Base-by-base conservation (phyloP, 176 grass and related monocot genomes). In the Luzula sylvatica region DNA sequence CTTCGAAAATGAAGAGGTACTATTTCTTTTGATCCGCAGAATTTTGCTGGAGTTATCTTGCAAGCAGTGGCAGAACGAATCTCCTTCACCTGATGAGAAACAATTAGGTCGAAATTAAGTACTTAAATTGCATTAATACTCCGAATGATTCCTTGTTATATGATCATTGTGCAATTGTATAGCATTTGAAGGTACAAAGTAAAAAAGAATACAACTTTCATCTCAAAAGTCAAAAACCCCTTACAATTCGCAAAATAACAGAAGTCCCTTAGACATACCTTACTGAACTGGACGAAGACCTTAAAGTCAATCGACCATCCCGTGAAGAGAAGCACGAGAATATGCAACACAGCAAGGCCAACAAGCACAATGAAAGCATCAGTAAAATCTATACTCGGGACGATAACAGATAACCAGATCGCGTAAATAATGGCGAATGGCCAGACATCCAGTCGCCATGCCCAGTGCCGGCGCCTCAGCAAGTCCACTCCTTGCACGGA, bases 11-110 rank as follows among this genome's bases (percentile, higher is more conserved):
- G 75, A 67, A 98, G 75, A 2, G 77, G 72, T 13, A 90, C 81
- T n/a, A 98, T 87, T 69, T 98, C 92, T 81, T 98, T 98, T 17
- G 86, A 75, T 13, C 92, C 85, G 6, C 78, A 82, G 78, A 98
- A 98, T 45, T 90, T 90, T 5, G 92, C 71, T 0, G 92, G 92
- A 26, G 73, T 86, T 59, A 98, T 74, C 61, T 98, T 98, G 69
- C 92, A 98, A 4, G 78, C 65, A 9, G 77, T 77, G 5, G 92
- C 85, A 2, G 38, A 72, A 67, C 20, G 78, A 23, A 90, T 83
- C 52, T 87, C 85, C 26, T 77, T 90, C 11, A 90, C 75, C 92
- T 98, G 65, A 56, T 13, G 53, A 70, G 78, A 7, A 42, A 23
- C 35, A 76, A 83, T 7, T 47, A 28, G 30, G 30, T 35, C 5